These are phyloP conservation scores for Abrus precatorius DNA, from an alignment of 306 rosid genomes.

Conservation along the genomic window DNA sequence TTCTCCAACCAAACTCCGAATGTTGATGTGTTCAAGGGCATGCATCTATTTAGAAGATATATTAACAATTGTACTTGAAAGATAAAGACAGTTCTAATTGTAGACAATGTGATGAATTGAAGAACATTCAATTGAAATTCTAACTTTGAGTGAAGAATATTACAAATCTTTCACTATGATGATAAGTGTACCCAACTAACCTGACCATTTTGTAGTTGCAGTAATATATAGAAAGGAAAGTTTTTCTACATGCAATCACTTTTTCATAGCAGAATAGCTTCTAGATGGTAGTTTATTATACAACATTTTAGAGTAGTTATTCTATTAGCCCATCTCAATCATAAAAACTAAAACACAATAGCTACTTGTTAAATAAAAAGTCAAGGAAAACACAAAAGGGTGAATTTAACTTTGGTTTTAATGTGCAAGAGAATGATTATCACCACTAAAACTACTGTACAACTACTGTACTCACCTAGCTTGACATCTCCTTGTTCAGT, in stretches of 20 bases:
- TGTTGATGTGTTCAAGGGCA: constrained; percentile 7
- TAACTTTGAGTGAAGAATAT: constrained; percentile 5
- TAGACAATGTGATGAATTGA: constrained; percentile 1
- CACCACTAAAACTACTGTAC: neutral
- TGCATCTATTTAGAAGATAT: constrained; percentile 6
- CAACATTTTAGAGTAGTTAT: constrained; percentile 24
- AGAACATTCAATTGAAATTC: constrained; percentile 13
- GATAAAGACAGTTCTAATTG: constrained; percentile 22
- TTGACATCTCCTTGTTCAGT: constrained; percentile 99
- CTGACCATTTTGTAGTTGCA: constrained; percentile 5
- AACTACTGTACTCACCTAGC: constrained; percentile 75
- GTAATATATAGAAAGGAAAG: constrained; percentile 7
- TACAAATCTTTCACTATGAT: constrained; percentile 6
- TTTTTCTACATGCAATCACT: neutral
- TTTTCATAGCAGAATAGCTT: constrained; percentile 29
- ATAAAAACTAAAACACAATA: constrained; percentile 15
- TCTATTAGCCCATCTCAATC: constrained; percentile 15
- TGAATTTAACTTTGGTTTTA: constrained; percentile 25
- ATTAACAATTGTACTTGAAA: constrained; percentile 10
- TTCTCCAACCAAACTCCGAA: constrained; percentile 25
- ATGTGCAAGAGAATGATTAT: constrained; percentile 32
- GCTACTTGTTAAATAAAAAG: constrained; percentile 20
- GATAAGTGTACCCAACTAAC: neutral
- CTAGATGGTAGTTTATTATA: neutral
- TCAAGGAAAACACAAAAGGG: constrained; percentile 33